A percentile compares a stretch with the other conserved stretches of the same genome.
phyloP scores from a whole-genome alignment of 2,329 filamentous ascomycete species.

The Cadophora sp. region DNA sequence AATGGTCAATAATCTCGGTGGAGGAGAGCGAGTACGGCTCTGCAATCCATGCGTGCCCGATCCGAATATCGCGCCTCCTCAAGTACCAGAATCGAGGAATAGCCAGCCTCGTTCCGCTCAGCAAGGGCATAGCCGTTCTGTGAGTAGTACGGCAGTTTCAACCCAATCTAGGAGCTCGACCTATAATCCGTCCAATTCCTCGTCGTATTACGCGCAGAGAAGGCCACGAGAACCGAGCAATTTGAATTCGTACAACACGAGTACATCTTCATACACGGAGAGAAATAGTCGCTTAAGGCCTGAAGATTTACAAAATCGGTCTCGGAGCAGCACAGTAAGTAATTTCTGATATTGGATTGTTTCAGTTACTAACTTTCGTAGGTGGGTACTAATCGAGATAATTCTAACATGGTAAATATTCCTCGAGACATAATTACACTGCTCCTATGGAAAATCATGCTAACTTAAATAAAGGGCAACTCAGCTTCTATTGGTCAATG shows the following conservation, averaged over 20 bases:
- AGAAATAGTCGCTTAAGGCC: constrained; percentile 26
- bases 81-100: constrained; percentile 30
- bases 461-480: not conserved
- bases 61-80: constrained; percentile 65
- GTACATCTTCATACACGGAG: constrained; percentile 21
- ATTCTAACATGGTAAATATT: constrained; percentile 7
- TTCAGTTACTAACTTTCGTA: constrained; percentile 10
- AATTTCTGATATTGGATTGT: not conserved
- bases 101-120: constrained; percentile 20
- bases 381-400: constrained; percentile 19
- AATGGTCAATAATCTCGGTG: constrained; percentile 53
- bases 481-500: not conserved
- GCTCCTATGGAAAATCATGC: not conserved
- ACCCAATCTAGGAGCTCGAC: not conserved
- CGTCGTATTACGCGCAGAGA: constrained; percentile 13
- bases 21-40: constrained; percentile 71
- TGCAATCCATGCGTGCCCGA: constrained; percentile 78
- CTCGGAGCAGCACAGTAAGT: constrained; percentile 42
- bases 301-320: constrained; percentile 32
- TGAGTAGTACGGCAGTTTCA: constrained; percentile 28
- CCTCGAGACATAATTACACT: not conserved
- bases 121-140: constrained; percentile 31
- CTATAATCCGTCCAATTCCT: not conserved
- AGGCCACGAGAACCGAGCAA: constrained; percentile 28
- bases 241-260: constrained; percentile 20